Evolutionary conservation across 2,329 filamentous ascomycete genomes (phyloP).

Genomic region (Niveomyces coronatus): DNA sequence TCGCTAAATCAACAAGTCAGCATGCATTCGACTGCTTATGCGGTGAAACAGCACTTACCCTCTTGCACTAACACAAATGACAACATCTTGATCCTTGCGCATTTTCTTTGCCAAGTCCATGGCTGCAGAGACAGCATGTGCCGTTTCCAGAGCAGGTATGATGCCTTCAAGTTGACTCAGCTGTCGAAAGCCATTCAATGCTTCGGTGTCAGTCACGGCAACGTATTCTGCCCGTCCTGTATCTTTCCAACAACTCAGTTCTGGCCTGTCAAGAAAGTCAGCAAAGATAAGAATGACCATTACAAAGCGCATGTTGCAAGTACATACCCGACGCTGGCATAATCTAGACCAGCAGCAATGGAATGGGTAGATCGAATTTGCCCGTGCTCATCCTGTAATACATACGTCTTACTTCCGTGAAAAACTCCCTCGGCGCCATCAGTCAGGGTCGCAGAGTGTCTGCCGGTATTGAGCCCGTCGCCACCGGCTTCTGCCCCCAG

Average conservation of each 20-base stretch:
- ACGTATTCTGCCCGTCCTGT: constrained; percentile 76
- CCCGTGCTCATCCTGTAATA: constrained; percentile 84
- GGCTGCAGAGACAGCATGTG: constrained; percentile 84
- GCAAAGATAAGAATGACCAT: too few relatives aligned
- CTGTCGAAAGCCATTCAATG: constrained; percentile 76
- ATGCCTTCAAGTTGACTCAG: constrained; percentile 88
- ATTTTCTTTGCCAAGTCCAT: constrained; percentile 88
- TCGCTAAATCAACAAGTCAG: constrained; percentile 89
- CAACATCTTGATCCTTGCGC: constrained; percentile 77
- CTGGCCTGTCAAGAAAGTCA: too few relatives aligned
- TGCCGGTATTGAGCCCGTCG: constrained; percentile 75
- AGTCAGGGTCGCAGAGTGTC: constrained; percentile 84
- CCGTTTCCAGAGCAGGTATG: constrained; percentile 88
- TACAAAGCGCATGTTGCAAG: too few relatives aligned
- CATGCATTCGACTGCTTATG: too few relatives aligned
- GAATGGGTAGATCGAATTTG: constrained; percentile 95
- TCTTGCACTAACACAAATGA: constrained; percentile 90
- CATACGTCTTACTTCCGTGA: constrained; percentile 91
- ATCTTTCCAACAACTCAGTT: constrained; percentile 90
- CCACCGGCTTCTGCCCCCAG: constrained; percentile 93
- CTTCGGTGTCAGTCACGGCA: constrained; percentile 82
- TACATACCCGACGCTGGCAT: constrained; percentile 96
- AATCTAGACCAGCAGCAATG: constrained; percentile 91
- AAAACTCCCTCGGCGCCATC: constrained; percentile 85
- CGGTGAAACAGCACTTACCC: too few relatives aligned